A percentile compares a stretch with the other conserved stretches of the same genome.
Conservation (phyloP, 352 stramenopile species). For the Phytophthora rubi region DNA sequence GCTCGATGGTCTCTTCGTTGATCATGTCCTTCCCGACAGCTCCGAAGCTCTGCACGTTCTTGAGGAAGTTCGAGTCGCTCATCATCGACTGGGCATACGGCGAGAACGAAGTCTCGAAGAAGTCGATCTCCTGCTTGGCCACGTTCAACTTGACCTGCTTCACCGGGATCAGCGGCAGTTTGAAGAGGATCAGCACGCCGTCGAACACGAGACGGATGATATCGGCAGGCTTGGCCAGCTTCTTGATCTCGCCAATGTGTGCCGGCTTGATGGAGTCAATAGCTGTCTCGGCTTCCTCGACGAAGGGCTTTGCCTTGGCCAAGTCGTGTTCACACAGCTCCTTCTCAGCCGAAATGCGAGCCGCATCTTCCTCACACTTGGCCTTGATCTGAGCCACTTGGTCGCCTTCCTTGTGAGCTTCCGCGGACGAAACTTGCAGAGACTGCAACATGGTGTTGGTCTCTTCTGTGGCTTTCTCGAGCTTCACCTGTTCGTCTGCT, state of each 20-base stretch:
- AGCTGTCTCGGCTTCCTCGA: slow-evolving; percentile 97
- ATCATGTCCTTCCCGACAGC: slow-evolving; percentile 97
- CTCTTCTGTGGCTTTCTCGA: slow-evolving; percentile 96
- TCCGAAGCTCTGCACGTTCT: slow-evolving; percentile 96
- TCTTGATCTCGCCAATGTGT: slow-evolving; percentile 99
- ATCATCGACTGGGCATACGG: slow-evolving; percentile 96
- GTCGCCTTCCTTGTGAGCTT: slow-evolving; percentile 97
- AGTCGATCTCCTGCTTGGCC: slow-evolving; percentile 97
- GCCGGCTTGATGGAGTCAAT: slow-evolving; percentile 98
- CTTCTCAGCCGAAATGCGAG: slow-evolving; percentile 96
- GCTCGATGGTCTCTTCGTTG: slow-evolving; percentile 99
- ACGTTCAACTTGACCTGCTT: slow-evolving; percentile 96
- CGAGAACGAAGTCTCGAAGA: slow-evolving; percentile 97
- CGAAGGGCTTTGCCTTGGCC: slow-evolving; percentile 97
- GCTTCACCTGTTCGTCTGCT: slow-evolving; percentile 96
- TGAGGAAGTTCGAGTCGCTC: slow-evolving; percentile 97
- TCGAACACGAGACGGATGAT: slow-evolving; percentile 99
- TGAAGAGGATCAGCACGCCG: slow-evolving; percentile 97
- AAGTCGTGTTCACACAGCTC: slow-evolving; percentile 95
- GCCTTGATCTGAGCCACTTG: slow-evolving; percentile 97
- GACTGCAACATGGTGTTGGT: slow-evolving; percentile 98
- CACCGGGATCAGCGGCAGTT: slow-evolving; percentile 91
- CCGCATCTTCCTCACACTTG: slow-evolving; percentile 96
- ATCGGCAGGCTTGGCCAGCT: slow-evolving; percentile 97
- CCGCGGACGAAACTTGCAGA: slow-evolving; percentile 94